phyloP scores from a whole-genome alignment of 805 yeast species.

The Candida silvicultrix region DNA sequence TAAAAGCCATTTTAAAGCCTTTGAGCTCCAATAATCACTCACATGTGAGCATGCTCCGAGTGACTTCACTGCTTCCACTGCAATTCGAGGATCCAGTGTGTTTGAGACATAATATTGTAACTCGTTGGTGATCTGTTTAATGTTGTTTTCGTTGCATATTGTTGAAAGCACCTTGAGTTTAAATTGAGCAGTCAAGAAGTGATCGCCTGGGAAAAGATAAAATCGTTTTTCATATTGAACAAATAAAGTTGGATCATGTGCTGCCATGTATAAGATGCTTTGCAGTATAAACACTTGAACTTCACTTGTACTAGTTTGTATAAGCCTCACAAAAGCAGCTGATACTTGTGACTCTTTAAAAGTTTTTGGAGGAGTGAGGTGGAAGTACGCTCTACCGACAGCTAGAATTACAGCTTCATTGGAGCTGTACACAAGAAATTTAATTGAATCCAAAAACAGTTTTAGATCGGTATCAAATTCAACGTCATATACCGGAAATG shows the following conservation, averaged over 20 bases:
- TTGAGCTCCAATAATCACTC: conserved; percentile 40
- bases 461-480: conserved; percentile 50
- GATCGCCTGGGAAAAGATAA: conserved; percentile 52
- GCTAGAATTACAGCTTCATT: conserved; percentile 60
- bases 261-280: conserved; percentile 34
- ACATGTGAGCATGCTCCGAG: conserved; percentile 55
- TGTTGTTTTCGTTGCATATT: conserved; percentile 48
- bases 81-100: conserved; percentile 18
- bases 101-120: conserved; percentile 48
- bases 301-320: conserved; percentile 27
- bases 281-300: conserved; percentile 37
- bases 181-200: conserved; percentile 32
- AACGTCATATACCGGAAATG: conserved; percentile 34
- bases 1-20: conserved; percentile 60
- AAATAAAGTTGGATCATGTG: conserved; percentile 29
- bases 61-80: conserved; percentile 49
- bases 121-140: conserved; percentile 49
- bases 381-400: conserved; percentile 47
- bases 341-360: conserved; percentile 45
- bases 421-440: conserved; percentile 39
- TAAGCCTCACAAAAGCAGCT: conserved; percentile 39
- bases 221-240: conserved; percentile 39
- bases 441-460: conserved; percentile 43
- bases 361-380: conserved; percentile 51
- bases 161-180: conserved; percentile 60